Evolutionary conservation across 2,329 filamentous ascomycete species (phyloP), one percentile per base, ranked within the genome.

Genomic region (Thelonectria olida): DNA sequence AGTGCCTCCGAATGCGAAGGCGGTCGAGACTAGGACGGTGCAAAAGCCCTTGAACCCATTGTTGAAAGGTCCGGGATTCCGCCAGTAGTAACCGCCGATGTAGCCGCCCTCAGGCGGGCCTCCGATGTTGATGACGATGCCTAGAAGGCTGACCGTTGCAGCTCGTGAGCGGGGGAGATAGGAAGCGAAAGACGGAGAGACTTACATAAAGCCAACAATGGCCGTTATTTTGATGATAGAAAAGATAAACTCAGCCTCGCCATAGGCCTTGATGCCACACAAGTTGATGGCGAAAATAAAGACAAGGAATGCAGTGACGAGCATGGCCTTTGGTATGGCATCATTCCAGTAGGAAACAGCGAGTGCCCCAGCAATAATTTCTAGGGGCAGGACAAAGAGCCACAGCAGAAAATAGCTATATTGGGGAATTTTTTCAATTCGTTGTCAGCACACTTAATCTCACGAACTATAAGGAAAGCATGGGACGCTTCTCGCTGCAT

Each of bases 231-330:
- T 97, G 79, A 97, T 82, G 48, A 95, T 87, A 28, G 92, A 91
- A 74, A 97, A 96, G 54, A 93, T 80, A 66, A 97, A 97, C 69
- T 97, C 93, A 4, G 92, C 92, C 74, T 97, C 93, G 69, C 93
- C 93, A 67, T 96, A 97, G 15, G 90, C 92, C 71, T 91, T 92
- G 64, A 97, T 90, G 50, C 93, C 93, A 66, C 95, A 96, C 45
- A 97, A 75, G 73, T 97, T 97, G 79, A 97, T 97, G 19, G 78
- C 68, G 47, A 97, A 83, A 65, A 97, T 95, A 49, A 89, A 69
- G 7, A 88, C 59, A 52, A 96, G 85, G 76, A 97, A 97, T 41
- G 97, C 82, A 31, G 92, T 86, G 13, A 97, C 92, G 79, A 92
- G 97, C 15, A 92, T 89, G 31, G 90, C 88, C 66, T 88, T 88